Percentiles rank a stretch among this genome's conserved stretches.
Evolutionary conservation across 441 rosid species (phyloP).

Genomic region (Syzygium malaccense): DNA sequence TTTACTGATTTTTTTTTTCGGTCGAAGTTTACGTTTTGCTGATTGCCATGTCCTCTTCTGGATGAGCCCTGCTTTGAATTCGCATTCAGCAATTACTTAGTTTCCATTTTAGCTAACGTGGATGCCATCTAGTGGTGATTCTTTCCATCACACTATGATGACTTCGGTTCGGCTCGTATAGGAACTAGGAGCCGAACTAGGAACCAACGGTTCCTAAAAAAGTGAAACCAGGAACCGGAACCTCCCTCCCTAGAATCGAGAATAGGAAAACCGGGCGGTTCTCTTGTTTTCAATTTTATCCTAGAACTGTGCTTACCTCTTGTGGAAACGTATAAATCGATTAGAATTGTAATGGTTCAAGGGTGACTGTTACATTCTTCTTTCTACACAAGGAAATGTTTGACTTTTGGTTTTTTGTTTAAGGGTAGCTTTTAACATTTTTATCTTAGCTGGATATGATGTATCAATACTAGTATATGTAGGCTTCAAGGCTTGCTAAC

Average conservation of each 20-base stretch:
- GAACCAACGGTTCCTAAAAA: neutral
- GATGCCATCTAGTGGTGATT: neutral
- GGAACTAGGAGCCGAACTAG: neutral
- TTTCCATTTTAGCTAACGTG: neutral
- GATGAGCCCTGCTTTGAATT: neutral
- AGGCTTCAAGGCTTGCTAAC: constrained; percentile 58
- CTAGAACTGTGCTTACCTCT: neutral
- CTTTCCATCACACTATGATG: neutral
- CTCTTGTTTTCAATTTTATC: neutral
- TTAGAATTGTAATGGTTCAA: neutral
- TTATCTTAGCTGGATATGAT: neutral
- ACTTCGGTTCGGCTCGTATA: neutral
- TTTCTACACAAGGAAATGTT: neutral
- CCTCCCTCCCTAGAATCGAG: no score
- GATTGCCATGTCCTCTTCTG: neutral
- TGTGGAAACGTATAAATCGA: neutral
- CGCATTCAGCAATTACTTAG: neutral
- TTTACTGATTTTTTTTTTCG: no score
- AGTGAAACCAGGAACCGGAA: no score
- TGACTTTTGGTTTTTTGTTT: neutral
- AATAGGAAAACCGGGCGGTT: no score
- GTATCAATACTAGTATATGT: constrained; percentile 16
- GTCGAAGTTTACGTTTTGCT: neutral
- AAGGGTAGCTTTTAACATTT: neutral
- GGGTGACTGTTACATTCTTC: neutral